phyloP scores from a whole-genome alignment of 306 rosid species.

The Corylus americana region DNA sequence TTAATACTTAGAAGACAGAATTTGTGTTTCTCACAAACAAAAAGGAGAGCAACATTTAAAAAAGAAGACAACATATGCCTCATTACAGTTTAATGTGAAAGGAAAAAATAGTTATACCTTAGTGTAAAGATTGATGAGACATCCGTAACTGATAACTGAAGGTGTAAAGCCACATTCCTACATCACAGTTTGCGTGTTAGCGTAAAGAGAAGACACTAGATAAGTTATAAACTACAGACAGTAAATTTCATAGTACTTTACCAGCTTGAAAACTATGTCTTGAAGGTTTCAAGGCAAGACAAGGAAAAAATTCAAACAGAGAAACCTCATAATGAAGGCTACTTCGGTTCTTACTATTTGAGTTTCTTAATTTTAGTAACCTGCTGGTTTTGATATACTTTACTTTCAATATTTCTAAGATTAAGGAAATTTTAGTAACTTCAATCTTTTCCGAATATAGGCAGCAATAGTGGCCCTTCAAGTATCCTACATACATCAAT shows the following conservation, averaged over 20 bases:
- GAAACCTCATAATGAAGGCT: not conserved
- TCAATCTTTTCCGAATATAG: not conserved
- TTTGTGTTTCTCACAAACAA: not conserved
- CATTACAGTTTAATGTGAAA: constrained; percentile 18
- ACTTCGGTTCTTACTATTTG: not conserved
- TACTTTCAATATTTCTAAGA: not conserved
- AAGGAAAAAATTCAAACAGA: not conserved
- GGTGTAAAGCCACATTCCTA: constrained; percentile 98
- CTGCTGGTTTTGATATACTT: not conserved
- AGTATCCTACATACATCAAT: not conserved
- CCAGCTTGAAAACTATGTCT: not conserved
- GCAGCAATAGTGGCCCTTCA: not conserved
- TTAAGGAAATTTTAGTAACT: not conserved
- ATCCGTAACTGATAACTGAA: constrained; percentile 85
- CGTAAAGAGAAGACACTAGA: constrained; percentile 15
- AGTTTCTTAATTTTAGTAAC: not conserved
- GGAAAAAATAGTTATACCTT: constrained; percentile 54
- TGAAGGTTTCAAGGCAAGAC: not conserved
- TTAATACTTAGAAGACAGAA: not conserved
- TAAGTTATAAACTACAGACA: not conserved
- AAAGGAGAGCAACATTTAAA: constrained; percentile 1
- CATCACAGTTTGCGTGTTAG: constrained; percentile 23
- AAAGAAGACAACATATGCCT: not conserved
- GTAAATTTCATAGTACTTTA: not conserved
- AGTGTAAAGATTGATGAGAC: constrained; percentile 82